Percentiles rank a stretch among this genome's conserved stretches.
These are phyloP conservation scores for Diaporthe eres DNA, from an alignment of 2,329 filamentous ascomycete species.

Conservation along the genomic window DNA sequence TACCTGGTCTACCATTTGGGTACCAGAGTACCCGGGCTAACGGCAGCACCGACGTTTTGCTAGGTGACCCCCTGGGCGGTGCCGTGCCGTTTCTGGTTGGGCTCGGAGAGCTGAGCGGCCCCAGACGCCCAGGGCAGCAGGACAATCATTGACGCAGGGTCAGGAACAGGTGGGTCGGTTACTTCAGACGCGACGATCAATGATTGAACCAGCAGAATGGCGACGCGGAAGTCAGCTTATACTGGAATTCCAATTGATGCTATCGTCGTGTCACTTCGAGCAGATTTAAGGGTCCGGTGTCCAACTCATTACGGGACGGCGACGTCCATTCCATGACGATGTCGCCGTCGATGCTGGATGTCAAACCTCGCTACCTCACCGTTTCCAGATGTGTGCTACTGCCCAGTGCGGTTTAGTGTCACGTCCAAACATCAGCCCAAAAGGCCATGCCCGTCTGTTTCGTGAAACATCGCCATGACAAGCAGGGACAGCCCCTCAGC, in stretches of 20 bases:
- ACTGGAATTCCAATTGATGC: neutral
- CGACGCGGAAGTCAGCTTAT: neutral
- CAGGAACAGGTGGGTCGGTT: constrained; percentile 26
- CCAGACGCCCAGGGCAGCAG: constrained; percentile 7
- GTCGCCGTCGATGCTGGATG: neutral
- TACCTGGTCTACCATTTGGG: neutral
- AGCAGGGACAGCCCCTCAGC: constrained; percentile 10
- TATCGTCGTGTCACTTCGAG: neutral
- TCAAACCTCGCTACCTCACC: neutral
- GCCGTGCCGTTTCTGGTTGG: constrained; percentile 24
- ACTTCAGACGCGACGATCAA: constrained; percentile 5
- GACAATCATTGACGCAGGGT: constrained; percentile 21
- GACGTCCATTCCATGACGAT: neutral
- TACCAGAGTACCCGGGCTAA: constrained; percentile 16
- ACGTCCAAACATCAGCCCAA: constrained; percentile 6
- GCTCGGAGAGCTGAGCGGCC: constrained; percentile 9
- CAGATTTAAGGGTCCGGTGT: neutral
- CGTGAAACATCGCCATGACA: constrained; percentile 28
- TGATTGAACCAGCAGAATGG: neutral
- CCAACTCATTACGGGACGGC: neutral
- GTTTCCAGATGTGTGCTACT: neutral
- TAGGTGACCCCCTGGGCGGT: constrained; percentile 23
- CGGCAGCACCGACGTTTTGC: constrained; percentile 33
- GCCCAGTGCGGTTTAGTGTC: neutral
- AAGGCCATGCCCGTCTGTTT: constrained; percentile 12